phyloP scores from a whole-genome alignment of 75 land plant species.

The Cupressus sempervirens region DNA sequence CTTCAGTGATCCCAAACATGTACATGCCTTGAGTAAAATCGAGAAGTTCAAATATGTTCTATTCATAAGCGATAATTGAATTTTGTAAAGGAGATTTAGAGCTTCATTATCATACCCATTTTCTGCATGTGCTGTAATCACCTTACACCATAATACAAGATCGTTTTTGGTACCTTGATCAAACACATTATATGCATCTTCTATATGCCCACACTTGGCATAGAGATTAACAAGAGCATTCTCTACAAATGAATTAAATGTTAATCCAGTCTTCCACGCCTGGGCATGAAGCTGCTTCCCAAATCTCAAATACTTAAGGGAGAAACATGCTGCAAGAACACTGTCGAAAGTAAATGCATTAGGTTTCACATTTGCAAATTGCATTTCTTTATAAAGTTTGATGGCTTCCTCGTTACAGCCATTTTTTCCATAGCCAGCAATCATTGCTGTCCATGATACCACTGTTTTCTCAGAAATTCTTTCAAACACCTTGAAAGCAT shows the following conservation, averaged over 20 bases:
- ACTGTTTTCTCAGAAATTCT: slow-evolving; percentile 40
- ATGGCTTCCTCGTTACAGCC: slow-evolving; percentile 32
- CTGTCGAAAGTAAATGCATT: slow-evolving; percentile 38
- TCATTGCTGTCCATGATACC: slow-evolving; percentile 47
- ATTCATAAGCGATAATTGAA: slow-evolving; percentile 2
- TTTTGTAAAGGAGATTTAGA: slow-evolving; percentile 14
- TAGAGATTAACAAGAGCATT: slow-evolving; percentile 61
- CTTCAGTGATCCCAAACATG: slow-evolving; percentile 28
- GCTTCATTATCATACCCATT: slow-evolving; percentile 39
- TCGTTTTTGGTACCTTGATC: slow-evolving; percentile 27
- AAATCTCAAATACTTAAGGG: slow-evolving; percentile 27
- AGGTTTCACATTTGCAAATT: slow-evolving; percentile 10
- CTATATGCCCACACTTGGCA: slow-evolving; percentile 50
- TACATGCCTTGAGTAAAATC: slow-evolving; percentile 49
- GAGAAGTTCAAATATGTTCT: slow-evolving; percentile 16
- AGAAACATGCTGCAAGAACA: slow-evolving; percentile 37
- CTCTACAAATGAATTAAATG: slow-evolving; percentile 24
- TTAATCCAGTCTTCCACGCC: slow-evolving; percentile 30
- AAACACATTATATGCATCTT: slow-evolving; percentile 38
- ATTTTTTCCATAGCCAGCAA: slow-evolving; percentile 44
- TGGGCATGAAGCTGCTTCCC: slow-evolving; percentile 41
- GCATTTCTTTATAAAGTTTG: slow-evolving; percentile 29
- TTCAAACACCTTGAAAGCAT: slow-evolving; percentile 35
- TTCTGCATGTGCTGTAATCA: slow-evolving; percentile 52
- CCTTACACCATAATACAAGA: slow-evolving; percentile 49